These are phyloP conservation scores for Paramecium caudatum DNA, from an alignment of 73 alveolate genomes.

Conservation along the genomic window DNA sequence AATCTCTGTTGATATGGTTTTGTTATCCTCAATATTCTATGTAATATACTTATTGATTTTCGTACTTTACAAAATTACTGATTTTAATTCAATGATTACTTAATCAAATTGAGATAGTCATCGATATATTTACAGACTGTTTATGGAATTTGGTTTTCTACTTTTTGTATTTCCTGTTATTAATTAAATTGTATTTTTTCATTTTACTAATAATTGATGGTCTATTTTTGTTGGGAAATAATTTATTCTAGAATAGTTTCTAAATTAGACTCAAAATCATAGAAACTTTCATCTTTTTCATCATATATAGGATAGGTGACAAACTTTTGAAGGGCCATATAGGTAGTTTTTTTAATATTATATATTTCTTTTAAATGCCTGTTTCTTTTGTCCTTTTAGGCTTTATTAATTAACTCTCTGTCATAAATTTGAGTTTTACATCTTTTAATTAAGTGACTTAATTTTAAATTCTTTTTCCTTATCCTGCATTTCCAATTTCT, in stretches of 20 bases:
- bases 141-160: too few relatives aligned
- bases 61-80: slow-evolving; percentile 1
- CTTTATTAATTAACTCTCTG: background rate
- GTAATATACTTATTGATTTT: slow-evolving; percentile 39
- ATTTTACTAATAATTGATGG: too few relatives aligned
- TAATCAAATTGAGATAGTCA: background rate
- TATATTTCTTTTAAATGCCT: background rate
- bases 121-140: too few relatives aligned
- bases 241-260: background rate
- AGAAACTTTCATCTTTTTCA: slow-evolving; percentile 7
- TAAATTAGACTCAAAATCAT: background rate
- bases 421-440: background rate
- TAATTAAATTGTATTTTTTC: too few relatives aligned
- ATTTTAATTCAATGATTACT: background rate
- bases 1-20: background rate
- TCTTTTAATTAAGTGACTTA: background rate
- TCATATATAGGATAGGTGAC: background rate
- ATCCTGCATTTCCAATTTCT: background rate
- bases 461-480: background rate
- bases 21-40: slow-evolving; percentile 35
- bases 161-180: too few relatives aligned
- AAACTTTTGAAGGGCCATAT: background rate
- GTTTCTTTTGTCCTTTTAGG: background rate
- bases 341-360: background rate
- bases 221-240: too few relatives aligned